These are phyloP conservation scores for Nitzschia sp. DNA, from an alignment of 108 stramenopile genomes.

Conservation along the genomic window DNA sequence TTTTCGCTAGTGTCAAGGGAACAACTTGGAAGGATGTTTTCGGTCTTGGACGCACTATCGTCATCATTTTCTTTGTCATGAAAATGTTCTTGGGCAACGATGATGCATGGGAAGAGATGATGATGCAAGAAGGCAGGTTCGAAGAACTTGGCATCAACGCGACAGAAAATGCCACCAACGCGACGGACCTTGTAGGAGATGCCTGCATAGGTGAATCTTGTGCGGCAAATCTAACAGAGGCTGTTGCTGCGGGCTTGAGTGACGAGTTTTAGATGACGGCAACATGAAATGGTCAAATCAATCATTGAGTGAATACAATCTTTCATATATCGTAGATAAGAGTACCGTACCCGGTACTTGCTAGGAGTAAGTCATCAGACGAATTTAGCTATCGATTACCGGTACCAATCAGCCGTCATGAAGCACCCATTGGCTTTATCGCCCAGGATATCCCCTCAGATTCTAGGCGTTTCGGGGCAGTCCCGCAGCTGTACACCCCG, in stretches of 20 bases:
- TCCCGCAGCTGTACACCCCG: constrained; percentile 1
- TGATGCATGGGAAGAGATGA: constrained; percentile 76
- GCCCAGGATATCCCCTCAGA: neutral
- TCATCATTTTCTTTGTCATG: constrained; percentile 77
- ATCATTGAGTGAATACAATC: too few relatives aligned
- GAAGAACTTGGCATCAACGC: constrained; percentile 46
- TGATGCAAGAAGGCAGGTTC: constrained; percentile 69
- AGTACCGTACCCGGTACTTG: too few relatives aligned
- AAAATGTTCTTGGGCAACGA: constrained; percentile 82
- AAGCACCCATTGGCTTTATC: neutral
- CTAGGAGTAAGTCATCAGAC: too few relatives aligned
- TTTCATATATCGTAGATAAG: too few relatives aligned
- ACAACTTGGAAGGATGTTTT: constrained; percentile 88
- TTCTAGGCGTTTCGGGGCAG: neutral
- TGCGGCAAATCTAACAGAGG: constrained; percentile 4
- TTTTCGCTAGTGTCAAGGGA: constrained; percentile 89
- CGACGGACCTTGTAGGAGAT: constrained; percentile 13
- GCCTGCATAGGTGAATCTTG: constrained; percentile 14
- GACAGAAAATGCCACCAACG: constrained; percentile 31
- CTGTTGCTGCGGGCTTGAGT: neutral
- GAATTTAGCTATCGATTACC: neutral
- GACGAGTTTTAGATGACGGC: constrained; percentile 30
- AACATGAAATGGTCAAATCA: too few relatives aligned
- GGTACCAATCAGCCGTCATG: too few relatives aligned
- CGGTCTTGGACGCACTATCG: constrained; percentile 61